These are phyloP conservation scores for Apiotrichum sp. DNA, from an alignment of 1,284 basidiomycete species.

Conservation along the genomic window DNA sequence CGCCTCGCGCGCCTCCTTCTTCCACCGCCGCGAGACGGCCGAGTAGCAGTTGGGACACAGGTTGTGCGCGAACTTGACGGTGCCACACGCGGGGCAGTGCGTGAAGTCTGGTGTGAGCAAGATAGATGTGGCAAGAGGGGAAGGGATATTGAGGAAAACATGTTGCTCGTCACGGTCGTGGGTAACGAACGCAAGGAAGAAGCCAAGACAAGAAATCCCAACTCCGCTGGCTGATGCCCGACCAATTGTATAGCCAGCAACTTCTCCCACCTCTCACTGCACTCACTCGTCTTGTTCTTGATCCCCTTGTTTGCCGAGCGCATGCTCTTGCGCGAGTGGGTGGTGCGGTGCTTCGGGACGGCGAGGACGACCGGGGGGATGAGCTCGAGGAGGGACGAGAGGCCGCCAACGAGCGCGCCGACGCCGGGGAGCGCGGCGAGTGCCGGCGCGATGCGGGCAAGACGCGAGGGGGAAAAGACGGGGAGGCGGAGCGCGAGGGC, in stretches of 20 bases:
- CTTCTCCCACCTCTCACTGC: background rate
- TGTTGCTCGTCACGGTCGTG: too few relatives aligned
- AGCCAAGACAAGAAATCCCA: too few relatives aligned
- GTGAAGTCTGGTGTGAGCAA: slow-evolving; percentile 63
- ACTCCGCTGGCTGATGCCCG: too few relatives aligned
- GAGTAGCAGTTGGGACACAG: slow-evolving; percentile 80
- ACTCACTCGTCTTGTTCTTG: slow-evolving; percentile 85
- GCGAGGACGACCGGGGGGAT: slow-evolving; percentile 84
- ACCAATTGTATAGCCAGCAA: too few relatives aligned
- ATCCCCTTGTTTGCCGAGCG: slow-evolving; percentile 87
- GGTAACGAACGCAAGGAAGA: too few relatives aligned
- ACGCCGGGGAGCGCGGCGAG: slow-evolving; percentile 1
- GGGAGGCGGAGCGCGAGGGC: slow-evolving; percentile 16
- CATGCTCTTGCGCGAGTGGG: slow-evolving; percentile 94
- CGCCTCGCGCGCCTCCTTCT: slow-evolving; percentile 21
- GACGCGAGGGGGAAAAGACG: slow-evolving; percentile 12
- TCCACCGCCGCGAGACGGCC: slow-evolving; percentile 57
- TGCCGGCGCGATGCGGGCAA: background rate
- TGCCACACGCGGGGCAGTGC: slow-evolving; percentile 84
- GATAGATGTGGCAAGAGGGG: too few relatives aligned
- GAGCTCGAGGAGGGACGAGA: slow-evolving; percentile 63
- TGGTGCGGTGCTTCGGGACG: slow-evolving; percentile 90
- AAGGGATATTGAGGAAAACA: slow-evolving; percentile 5
- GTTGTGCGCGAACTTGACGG: slow-evolving; percentile 81
- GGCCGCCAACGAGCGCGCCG: slow-evolving; percentile 13